Evolutionary conservation across 306 rosid species (phyloP), one percentile per base, ranked within the genome.

Genomic region (Begonia peltatifolia): DNA sequence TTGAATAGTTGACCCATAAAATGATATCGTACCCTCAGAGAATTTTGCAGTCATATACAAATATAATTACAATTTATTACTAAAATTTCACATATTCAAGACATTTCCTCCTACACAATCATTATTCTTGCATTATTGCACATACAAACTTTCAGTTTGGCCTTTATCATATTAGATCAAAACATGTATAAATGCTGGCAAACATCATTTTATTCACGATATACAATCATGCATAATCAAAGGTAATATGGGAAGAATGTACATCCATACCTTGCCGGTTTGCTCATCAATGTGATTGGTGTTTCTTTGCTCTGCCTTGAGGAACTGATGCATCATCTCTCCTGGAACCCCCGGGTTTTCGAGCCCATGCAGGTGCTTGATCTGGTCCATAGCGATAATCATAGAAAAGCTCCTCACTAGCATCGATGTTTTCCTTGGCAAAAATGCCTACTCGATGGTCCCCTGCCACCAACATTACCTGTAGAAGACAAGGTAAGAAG

Each of bases 361-460:
- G 85, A 50, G 95, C 97, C 97, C 97, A 90, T 30, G 78, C 76
- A 9, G 93, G 93, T 14, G 93, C 95, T 76, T 83, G 84, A 60
- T 85, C 87, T 10, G 92, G 85, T 47, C 94, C 94, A 52, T 90
- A 90, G 41, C 95, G 77, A 58, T 90, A 90, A 66, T 90, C 97
- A 20, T 85, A 90, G 80, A 90, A 90, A 68, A 90, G 77, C 80
- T 90, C 97, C 72, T 90, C 94, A 57, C 95, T 71, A 38, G 90
- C 81, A 63, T 85, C 95, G 10, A 90, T 90, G 59, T 56, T 87
- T 73, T 90, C 97, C 82, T 83, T 90, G 60, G 97, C 87, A 55
- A 90, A 90, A 55, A 90, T 90, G 66, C 95, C 97, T 18, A 90
- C 97, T 22, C 97, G 76, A 66, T 90, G 95, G 78, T 90, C 97